phyloP scores from a whole-genome alignment of 2,329 filamentous ascomycete genomes.

The Epichloe hybrida region DNA sequence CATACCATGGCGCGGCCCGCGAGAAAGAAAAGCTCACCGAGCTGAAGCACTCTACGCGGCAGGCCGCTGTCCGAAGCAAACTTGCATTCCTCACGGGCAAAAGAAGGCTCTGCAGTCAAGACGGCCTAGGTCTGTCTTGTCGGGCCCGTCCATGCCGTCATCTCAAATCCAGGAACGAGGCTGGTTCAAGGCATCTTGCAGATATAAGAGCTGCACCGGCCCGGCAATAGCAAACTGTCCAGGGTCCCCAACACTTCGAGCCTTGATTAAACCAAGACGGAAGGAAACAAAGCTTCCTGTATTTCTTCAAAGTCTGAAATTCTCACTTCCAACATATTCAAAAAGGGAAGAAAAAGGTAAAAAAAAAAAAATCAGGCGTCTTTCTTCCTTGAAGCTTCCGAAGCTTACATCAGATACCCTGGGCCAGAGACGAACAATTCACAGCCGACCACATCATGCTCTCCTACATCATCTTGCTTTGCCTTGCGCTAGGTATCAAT shows the following conservation, averaged over 20 bases:
- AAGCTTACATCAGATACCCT: not conserved
- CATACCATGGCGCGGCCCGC: constrained; percentile 4
- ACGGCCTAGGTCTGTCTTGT: not conserved
- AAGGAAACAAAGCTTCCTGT: too few species aligned
- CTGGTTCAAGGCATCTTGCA: not conserved
- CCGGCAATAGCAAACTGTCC: not conserved
- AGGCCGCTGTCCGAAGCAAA: not conserved
- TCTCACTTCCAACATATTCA: too few species aligned
- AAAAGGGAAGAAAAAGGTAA: too few species aligned
- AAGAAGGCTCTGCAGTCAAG: not conserved
- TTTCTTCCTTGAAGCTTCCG: not conserved
- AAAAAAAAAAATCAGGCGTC: not conserved
- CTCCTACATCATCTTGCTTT: constrained; percentile 3
- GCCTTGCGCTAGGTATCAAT: constrained; percentile 1
- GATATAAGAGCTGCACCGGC: not conserved
- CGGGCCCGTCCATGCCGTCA: constrained; percentile 1
- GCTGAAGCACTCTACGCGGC: not conserved
- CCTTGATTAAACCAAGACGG: too few species aligned
- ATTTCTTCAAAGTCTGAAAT: too few species aligned
- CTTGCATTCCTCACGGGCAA: not conserved
- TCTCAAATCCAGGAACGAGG: not conserved
- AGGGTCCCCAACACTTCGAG: not conserved
- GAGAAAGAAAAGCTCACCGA: not conserved
- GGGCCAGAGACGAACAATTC: not conserved
- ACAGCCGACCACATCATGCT: not conserved